Conservation (phyloP, 2,329 filamentous ascomycete species). For the Chlorencoelia australis region DNA sequence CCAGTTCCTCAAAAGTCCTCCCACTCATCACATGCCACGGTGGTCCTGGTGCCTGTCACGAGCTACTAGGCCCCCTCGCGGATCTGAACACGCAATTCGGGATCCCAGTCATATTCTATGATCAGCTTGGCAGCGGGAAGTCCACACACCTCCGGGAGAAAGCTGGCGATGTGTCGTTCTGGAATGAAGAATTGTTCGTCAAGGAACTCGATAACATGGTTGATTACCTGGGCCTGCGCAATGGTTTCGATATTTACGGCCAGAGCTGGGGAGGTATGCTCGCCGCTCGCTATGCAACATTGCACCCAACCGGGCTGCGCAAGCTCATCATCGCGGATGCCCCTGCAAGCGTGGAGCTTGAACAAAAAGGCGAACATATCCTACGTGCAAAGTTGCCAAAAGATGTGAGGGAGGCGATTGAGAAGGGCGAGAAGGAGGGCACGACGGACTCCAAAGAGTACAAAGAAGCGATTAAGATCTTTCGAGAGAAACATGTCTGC, state of each 20-base stretch:
- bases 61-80: conserved; percentile 32
- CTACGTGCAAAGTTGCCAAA: conserved; percentile 17
- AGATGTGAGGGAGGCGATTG: conserved; percentile 13
- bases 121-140: conserved; percentile 41
- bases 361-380: conserved; percentile 16
- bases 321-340: conserved; percentile 30
- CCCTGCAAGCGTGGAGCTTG: conserved; percentile 22
- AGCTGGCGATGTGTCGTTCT: conserved; percentile 35
- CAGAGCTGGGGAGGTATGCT: conserved; percentile 46
- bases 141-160: conserved; percentile 39
- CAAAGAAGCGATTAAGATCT: conserved; percentile 12
- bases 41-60: conserved; percentile 36
- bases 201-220: conserved; percentile 40
- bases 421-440: conserved; percentile 14
- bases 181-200: conserved; percentile 37
- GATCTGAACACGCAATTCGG: conserved; percentile 29
- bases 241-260: conserved; percentile 35
- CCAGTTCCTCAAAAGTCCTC: neutral
- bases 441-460: conserved; percentile 13
- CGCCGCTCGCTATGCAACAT: conserved; percentile 32
- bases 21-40: conserved; percentile 29
- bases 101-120: conserved; percentile 41
- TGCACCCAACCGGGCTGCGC: conserved; percentile 28
- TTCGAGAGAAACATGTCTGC: conserved; percentile 14
- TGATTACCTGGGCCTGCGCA: conserved; percentile 30